Evolutionary conservation across 2,329 filamentous ascomycete genomes (phyloP).

Genomic region (Amylocarpus encephaloides): DNA sequence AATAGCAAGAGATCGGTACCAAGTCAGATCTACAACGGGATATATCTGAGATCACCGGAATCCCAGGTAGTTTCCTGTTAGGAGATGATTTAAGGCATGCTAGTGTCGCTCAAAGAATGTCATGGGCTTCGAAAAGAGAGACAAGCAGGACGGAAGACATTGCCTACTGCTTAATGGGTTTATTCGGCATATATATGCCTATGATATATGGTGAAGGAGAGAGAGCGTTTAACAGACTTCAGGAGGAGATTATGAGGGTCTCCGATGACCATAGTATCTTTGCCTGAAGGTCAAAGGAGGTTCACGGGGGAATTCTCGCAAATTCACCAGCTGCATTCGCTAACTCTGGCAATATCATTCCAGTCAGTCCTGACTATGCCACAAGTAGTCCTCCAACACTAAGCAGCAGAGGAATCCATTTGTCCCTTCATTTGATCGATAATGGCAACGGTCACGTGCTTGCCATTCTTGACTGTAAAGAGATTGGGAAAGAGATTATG

Average conservation of each 20-base stretch:
- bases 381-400: too few species aligned
- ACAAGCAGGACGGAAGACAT: conserved; percentile 26
- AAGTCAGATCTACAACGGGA: not conserved
- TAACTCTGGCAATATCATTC: too few species aligned
- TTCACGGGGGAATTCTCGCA: too few species aligned
- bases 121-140: conserved; percentile 31
- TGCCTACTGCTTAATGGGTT: conserved; percentile 29
- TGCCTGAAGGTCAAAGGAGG: too few species aligned
- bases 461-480: too few species aligned
- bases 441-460: too few species aligned
- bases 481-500: too few species aligned
- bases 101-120: conserved; percentile 32
- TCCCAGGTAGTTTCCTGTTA: not conserved
- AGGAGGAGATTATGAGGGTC: conserved; percentile 32
- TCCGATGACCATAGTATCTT: conserved; percentile 34
- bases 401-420: too few species aligned
- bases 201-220: conserved; percentile 33
- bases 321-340: too few species aligned
- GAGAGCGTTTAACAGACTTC: conserved; percentile 32
- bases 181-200: conserved; percentile 34
- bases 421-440: too few species aligned
- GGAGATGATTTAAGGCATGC: conserved; percentile 14
- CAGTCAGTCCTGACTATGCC: too few species aligned
- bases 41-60: not conserved
- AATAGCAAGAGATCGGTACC: not conserved